Evolutionary conservation across 768 basidiomycete genomes (phyloP).

Genomic region (Solioccasus polychromus): DNA sequence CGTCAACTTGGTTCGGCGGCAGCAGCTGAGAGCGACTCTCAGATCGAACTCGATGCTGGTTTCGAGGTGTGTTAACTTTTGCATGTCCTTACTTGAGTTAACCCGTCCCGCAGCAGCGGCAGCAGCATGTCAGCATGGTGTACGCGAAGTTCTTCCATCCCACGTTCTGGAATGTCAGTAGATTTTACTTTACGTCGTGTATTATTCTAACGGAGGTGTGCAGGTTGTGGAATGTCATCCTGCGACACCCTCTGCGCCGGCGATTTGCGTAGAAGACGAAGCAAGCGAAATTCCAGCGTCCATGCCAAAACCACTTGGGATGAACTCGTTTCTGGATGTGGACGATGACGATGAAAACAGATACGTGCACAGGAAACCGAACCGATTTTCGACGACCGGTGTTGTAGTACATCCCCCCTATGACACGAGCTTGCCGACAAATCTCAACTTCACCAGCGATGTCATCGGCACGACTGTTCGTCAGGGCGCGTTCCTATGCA

Average conservation of each 20-base stretch:
- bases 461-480: constrained; percentile 16
- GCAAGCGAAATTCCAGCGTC: neutral
- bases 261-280: constrained; percentile 22
- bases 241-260: constrained; percentile 11
- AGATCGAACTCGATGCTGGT: constrained; percentile 9
- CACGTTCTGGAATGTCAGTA: constrained; percentile 17
- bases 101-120: neutral
- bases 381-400: neutral
- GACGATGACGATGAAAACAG: neutral
- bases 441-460: neutral
- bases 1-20: neutral
- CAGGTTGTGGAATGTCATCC: constrained; percentile 17
- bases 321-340: constrained; percentile 15
- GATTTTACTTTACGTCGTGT: neutral
- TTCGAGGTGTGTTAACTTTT: constrained; percentile 3
- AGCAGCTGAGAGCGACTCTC: neutral
- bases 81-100: neutral
- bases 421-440: constrained; percentile 3
- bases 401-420: constrained; percentile 10
- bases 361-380: neutral
- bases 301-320: constrained; percentile 5
- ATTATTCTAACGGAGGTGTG: neutral
- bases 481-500: constrained; percentile 8
- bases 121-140: constrained; percentile 19
- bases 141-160: constrained; percentile 24